Conservation (phyloP, 202 grass and related monocot genomes). For the Eragrostis tef region DNA sequence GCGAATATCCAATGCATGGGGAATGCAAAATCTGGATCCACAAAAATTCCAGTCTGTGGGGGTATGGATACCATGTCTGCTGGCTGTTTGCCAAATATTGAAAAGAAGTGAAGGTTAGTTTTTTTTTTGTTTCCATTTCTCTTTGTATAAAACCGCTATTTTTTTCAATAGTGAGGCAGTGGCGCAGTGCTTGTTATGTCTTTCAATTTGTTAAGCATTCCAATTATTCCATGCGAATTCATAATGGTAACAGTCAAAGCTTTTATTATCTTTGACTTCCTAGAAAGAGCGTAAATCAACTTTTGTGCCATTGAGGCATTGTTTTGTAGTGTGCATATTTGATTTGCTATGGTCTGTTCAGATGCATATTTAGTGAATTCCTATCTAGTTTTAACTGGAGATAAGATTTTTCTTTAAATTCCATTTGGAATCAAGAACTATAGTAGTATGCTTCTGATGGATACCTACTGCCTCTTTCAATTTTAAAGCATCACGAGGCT, state of each 20-base stretch:
- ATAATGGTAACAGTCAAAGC: neutral
- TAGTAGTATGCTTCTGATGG: neutral
- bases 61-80: slow-evolving; percentile 45
- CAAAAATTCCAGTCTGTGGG: slow-evolving; percentile 57
- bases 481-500: neutral
- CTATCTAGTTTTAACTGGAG: neutral
- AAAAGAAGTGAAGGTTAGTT: slow-evolving; percentile 71
- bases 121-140: slow-evolving; percentile 17
- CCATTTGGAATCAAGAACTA: neutral
- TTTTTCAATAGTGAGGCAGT: too few relatives aligned
- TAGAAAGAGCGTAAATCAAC: neutral
- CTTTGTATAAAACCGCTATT: neutral
- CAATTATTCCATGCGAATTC: neutral
- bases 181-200: neutral
- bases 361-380: neutral
- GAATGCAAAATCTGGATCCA: slow-evolving; percentile 54
- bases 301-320: neutral
- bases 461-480: neutral
- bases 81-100: slow-evolving; percentile 58
- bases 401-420: neutral
- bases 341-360: neutral
- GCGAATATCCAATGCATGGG: slow-evolving; percentile 59
- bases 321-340: neutral
- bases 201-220: neutral
- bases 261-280: neutral